These are phyloP conservation scores for Neonectria punicea DNA, from an alignment of 2,329 filamentous ascomycete genomes.

Conservation along the genomic window DNA sequence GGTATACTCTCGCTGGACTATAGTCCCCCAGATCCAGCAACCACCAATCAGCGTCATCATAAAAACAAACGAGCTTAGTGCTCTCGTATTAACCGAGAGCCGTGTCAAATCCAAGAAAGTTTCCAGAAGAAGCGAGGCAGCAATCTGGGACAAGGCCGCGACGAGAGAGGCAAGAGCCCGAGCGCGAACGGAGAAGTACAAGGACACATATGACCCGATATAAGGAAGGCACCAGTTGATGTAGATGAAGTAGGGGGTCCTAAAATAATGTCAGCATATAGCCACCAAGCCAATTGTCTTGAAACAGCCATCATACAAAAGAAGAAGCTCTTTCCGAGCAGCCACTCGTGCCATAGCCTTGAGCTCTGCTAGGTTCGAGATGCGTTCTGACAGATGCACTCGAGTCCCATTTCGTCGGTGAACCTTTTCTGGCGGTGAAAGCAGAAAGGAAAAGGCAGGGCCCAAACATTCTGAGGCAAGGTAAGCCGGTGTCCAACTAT, in stretches of 20 bases:
- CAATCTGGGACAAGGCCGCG: slow-evolving; percentile 19
- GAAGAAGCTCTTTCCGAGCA: slow-evolving; percentile 11
- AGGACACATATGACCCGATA: slow-evolving; percentile 17
- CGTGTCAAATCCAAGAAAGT: slow-evolving; percentile 10
- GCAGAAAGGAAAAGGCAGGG: slow-evolving; percentile 4
- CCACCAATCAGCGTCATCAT: slow-evolving; percentile 39
- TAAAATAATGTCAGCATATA: background rate
- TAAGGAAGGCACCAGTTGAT: slow-evolving; percentile 21
- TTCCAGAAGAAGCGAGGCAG: background rate
- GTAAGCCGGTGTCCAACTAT: background rate
- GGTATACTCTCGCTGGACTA: slow-evolving; percentile 44
- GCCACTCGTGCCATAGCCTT: slow-evolving; percentile 8
- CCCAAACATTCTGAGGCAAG: slow-evolving; percentile 4
- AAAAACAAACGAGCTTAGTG: slow-evolving; percentile 1
- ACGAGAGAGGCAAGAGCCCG: slow-evolving; percentile 18
- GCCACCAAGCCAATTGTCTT: background rate
- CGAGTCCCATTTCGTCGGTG: slow-evolving; percentile 5
- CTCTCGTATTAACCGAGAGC: background rate
- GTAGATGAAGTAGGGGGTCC: slow-evolving; percentile 23
- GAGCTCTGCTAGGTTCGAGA: slow-evolving; percentile 10
- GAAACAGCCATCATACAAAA: background rate
- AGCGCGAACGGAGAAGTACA: slow-evolving; percentile 25
- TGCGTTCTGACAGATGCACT: slow-evolving; percentile 2
- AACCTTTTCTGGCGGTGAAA: slow-evolving; percentile 18
- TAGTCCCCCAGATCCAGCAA: slow-evolving; percentile 43